A percentile compares a stretch with the other conserved stretches of the same genome.
phyloP scores from a whole-genome alignment of 1,284 basidiomycete species.

The Melanopsichium pennsylvanicum region DNA sequence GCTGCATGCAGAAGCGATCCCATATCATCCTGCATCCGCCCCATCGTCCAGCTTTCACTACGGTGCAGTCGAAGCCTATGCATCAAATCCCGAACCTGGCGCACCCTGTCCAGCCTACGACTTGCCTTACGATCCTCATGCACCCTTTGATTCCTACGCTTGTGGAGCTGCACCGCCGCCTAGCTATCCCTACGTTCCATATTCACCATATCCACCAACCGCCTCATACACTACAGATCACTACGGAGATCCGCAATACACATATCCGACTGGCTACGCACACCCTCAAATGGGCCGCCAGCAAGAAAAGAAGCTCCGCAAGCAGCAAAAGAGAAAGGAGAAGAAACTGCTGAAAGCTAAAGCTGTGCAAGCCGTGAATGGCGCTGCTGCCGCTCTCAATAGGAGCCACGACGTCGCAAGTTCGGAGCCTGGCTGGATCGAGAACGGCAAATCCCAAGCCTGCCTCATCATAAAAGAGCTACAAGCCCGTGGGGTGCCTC shows the following conservation, averaged over 20 bases:
- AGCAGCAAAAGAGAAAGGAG: slow-evolving; percentile 26
- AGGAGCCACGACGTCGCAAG: not conserved
- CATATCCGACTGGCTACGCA: not conserved
- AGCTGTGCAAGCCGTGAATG: slow-evolving; percentile 7
- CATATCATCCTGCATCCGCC: slow-evolving; percentile 1
- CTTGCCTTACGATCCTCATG: slow-evolving; percentile 16
- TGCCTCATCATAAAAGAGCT: slow-evolving; percentile 21
- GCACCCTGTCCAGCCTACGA: not conserved
- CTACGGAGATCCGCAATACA: not conserved
- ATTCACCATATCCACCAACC: slow-evolving; percentile 1
- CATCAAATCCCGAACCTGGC: not conserved
- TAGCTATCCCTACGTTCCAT: not conserved
- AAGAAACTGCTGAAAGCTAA: slow-evolving; percentile 28
- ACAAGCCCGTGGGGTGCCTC: slow-evolving; percentile 19
- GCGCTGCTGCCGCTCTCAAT: not conserved
- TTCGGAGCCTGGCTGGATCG: slow-evolving; percentile 3
- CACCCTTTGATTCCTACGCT: slow-evolving; percentile 1
- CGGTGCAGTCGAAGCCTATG: not conserved
- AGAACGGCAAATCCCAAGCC: slow-evolving; percentile 24
- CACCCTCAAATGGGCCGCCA: slow-evolving; percentile 2
- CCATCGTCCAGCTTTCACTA: slow-evolving; percentile 1
- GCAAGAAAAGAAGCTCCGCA: slow-evolving; percentile 11
- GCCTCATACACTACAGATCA: slow-evolving; percentile 4
- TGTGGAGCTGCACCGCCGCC: not conserved
- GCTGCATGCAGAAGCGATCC: slow-evolving; percentile 2